Base-by-base conservation (phyloP, 192 early-diverging fungal species). In the Linnemannia exigua region DNA sequence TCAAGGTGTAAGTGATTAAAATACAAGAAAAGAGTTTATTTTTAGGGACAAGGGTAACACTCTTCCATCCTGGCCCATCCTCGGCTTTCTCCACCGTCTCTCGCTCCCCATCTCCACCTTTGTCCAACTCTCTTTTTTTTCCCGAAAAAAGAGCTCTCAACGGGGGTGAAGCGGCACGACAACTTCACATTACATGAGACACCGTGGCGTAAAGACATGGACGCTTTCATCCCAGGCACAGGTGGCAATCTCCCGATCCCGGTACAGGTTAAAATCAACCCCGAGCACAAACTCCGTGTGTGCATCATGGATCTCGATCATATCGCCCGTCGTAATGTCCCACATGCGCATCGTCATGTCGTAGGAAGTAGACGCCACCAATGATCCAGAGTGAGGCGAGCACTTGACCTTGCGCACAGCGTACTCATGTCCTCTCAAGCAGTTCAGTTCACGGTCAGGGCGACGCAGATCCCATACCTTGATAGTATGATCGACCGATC, bases 281-380 rank as follows among this genome's bases (percentile, higher is more conserved):
- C 98, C 99, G 47, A 99, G 90, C 48, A 98, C 98, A 94, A 99
- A 99, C 88, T 99, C 99, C 2, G 95, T 94, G 78, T 99, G 98
- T 69, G 88, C 88, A 77, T 97, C 95, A 79, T 97, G 95, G 9
- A 97, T 91, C 79, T 91, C 92, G 15, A 95, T 87, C 76, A 91
- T 88, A 50, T 91, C 88, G 19, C 88, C 88, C 1, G 83, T 84
- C 0, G 90, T 77, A 9, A 91, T 91, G 88, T 99, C 96, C 98
- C 98, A 99, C 52, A 99, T 87, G 28, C 97, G 91, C 85, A 97
- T 93, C 17, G 97, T 97, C 99, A 99, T 99, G 80, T 99, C 98
- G 87, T 99, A 99, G 11, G 92, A 91, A 1, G 94, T 95, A n/a
- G 93, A 93, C 8, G 94, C 97, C 33, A 99, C 87, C 48, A 97